Percentiles rank a stretch among this genome's conserved stretches.
Evolutionary conservation across 345 rosid genomes (phyloP).

Genomic region (Eucalyptus sp.): DNA sequence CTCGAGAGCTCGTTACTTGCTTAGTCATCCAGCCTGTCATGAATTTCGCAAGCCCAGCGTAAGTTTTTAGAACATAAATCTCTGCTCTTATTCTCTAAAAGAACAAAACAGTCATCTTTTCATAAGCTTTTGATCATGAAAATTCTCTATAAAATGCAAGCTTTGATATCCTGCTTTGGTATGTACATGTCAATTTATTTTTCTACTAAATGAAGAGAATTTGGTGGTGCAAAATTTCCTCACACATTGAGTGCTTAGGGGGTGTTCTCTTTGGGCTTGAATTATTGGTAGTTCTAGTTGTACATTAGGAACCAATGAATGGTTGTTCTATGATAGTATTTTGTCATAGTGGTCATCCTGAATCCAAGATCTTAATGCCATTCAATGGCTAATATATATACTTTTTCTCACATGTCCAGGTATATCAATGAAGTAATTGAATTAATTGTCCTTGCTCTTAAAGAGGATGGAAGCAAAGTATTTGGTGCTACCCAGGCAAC

Average conservation of each 20-base stretch:
- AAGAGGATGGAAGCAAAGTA: conserved; percentile 26
- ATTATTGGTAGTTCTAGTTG: neutral
- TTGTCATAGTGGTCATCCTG: neutral
- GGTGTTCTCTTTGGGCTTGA: neutral
- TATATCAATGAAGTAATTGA: conserved; percentile 86
- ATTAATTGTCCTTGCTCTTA: conserved; percentile 41
- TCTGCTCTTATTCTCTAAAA: neutral
- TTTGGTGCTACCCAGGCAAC: conserved; percentile 26
- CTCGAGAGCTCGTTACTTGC: conserved; percentile 95
- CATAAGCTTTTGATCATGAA: neutral
- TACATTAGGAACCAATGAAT: neutral
- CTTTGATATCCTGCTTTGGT: neutral
- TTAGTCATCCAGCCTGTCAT: conserved; percentile 83
- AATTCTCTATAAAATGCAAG: neutral
- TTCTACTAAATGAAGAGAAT: neutral
- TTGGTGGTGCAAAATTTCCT: neutral
- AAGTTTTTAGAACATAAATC: conserved; percentile 15
- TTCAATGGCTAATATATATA: neutral
- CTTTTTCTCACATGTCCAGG: conserved; percentile 24
- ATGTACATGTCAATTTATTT: neutral
- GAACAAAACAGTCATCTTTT: neutral
- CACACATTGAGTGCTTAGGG: neutral
- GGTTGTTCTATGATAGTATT: neutral
- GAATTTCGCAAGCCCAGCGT: conserved; percentile 82
- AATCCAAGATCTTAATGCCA: neutral